Evolutionary conservation across 257 asterid species (phyloP).

Genomic region (Solanum neorickii): DNA sequence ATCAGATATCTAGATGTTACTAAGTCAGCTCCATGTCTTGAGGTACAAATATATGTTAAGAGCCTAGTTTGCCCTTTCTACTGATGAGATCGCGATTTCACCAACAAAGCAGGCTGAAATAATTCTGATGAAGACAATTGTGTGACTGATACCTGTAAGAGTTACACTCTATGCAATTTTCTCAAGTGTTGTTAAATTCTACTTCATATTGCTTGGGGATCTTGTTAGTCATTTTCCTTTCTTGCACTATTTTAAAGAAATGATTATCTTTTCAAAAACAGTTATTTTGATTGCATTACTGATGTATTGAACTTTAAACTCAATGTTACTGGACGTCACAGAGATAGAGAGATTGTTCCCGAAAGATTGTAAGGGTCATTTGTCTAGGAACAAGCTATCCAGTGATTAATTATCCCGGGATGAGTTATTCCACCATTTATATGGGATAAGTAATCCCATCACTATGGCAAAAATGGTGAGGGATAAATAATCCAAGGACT

Average conservation of each 20-base stretch:
- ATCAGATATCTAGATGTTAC: not conserved
- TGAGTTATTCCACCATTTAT: not conserved
- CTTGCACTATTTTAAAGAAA: not conserved
- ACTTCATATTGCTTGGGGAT: not conserved
- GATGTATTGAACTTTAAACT: not conserved
- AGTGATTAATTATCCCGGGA: not conserved
- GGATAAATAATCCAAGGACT: not conserved
- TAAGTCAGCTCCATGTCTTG: not conserved
- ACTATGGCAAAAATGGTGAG: not conserved
- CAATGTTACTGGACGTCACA: rapidly evolving
- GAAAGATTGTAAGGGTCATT: not conserved
- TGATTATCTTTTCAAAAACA: not conserved
- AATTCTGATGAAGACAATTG: not conserved
- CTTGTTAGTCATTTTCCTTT: not conserved
- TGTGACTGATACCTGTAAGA: not conserved
- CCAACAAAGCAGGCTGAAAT: not conserved
- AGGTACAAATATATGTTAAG: not conserved
- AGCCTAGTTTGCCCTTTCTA: not conserved
- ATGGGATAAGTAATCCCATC: not conserved
- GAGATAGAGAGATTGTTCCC: not conserved
- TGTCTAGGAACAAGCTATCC: not conserved
- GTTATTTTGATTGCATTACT: not conserved
- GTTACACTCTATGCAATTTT: not conserved
- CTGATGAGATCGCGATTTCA: not conserved
- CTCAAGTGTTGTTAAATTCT: not conserved